phyloP scores from a whole-genome alignment of 495 filamentous ascomycete genomes.

The Hypomontagnella submonticulosa region DNA sequence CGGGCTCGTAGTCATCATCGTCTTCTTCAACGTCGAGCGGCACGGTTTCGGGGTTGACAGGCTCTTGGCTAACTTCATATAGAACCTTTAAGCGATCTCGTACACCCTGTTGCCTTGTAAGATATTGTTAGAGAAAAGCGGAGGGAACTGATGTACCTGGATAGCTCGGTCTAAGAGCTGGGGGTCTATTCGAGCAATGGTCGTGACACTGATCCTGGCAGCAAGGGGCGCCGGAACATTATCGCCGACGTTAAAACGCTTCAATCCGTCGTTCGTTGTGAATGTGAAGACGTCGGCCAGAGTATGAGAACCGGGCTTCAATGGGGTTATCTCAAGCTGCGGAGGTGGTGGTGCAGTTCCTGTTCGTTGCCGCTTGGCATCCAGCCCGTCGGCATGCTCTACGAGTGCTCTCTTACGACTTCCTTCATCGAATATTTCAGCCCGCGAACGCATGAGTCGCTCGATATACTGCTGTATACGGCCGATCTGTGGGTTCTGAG shows the following conservation, averaged over 20 bases:
- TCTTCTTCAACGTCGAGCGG: conserved; percentile 74
- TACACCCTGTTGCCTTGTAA: conserved; percentile 49
- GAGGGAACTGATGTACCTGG: conserved; percentile 64
- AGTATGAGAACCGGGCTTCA: conserved; percentile 78
- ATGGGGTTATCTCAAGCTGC: conserved; percentile 68
- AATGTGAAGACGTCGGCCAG: conserved; percentile 85
- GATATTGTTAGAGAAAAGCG: conserved; percentile 57
- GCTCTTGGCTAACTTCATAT: conserved; percentile 52
- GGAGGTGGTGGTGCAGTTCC: conserved; percentile 44
- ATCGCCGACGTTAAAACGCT: conserved; percentile 79
- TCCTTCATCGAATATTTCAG: conserved; percentile 79
- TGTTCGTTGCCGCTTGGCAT: conserved; percentile 56
- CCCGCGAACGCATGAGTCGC: conserved; percentile 74
- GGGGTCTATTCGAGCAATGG: conserved; percentile 72
- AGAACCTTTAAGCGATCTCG: conserved; percentile 52
- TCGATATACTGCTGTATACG: conserved; percentile 87
- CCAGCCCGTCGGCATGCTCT: conserved; percentile 70
- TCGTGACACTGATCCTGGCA: conserved; percentile 77
- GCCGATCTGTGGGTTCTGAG: conserved; percentile 69
- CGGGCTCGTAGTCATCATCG: conserved; percentile 89
- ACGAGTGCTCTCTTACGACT: conserved; percentile 79
- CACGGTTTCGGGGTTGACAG: conserved; percentile 59
- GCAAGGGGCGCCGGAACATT: conserved; percentile 78
- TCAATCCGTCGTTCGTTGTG: conserved; percentile 76
- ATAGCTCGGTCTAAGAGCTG: conserved; percentile 73